A percentile compares a stretch with the other conserved stretches of the same genome.
phyloP scores from a whole-genome alignment of 371 early-diverging fungal species.

The Mortierella sp. region DNA sequence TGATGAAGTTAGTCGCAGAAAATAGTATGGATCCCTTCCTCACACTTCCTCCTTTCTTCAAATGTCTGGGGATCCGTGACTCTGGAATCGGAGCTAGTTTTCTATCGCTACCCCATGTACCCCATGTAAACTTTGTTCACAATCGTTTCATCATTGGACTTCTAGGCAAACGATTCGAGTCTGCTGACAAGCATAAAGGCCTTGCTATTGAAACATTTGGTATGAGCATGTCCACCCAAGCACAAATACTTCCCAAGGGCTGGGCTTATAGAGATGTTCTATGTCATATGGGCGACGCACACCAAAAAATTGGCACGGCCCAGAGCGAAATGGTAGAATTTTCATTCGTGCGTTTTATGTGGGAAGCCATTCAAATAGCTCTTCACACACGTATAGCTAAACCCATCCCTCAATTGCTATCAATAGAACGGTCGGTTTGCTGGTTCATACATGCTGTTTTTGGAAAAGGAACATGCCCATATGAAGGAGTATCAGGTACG shows the following conservation, averaged over 20 bases:
- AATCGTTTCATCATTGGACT: background rate
- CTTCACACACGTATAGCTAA: background rate
- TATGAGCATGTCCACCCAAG: slow-evolving; percentile 68
- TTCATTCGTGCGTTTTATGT: background rate
- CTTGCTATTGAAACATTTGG: slow-evolving; percentile 75
- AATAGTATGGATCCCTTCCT: too few relatives aligned
- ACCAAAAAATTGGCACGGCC: slow-evolving; percentile 69
- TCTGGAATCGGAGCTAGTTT: background rate
- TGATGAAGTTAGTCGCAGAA: too few relatives aligned
- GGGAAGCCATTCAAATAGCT: too few relatives aligned
- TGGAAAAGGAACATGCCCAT: slow-evolving; percentile 62
- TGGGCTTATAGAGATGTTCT: slow-evolving; percentile 68
- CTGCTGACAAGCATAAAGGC: slow-evolving; percentile 72
- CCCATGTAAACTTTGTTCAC: background rate
- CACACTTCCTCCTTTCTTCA: too few relatives aligned
- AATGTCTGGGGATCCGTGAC: background rate
- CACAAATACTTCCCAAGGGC: slow-evolving; percentile 67
- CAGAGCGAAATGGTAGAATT: slow-evolving; percentile 64
- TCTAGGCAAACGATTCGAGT: slow-evolving; percentile 66
- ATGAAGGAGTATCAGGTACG: slow-evolving; percentile 75
- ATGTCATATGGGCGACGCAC: slow-evolving; percentile 69
- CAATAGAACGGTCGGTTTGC: slow-evolving; percentile 54
- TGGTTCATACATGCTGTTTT: slow-evolving; percentile 60
- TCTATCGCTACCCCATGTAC: background rate
- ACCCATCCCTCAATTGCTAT: slow-evolving; percentile 18